Evolutionary conservation across 257 asterid species (phyloP), one percentile per base, ranked within the genome.

Genomic region (Solanum etuberosum): DNA sequence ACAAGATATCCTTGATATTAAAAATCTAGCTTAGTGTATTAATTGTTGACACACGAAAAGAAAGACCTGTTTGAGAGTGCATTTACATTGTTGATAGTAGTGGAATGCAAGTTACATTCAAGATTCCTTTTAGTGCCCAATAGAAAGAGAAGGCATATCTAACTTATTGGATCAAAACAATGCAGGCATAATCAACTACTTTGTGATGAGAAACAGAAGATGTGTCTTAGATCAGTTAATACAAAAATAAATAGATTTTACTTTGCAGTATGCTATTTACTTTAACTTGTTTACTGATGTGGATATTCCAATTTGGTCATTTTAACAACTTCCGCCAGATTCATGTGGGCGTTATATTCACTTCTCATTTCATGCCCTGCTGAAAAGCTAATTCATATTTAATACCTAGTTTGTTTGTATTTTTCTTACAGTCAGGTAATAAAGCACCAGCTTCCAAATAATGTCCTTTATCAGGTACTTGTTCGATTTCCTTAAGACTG

Each of bases 381-480:
- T 43, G 84, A 8, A 78, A 76, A 27, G 81, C 81, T 25, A 27
- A 8, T 43, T 7, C 65, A 43, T 77, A 77, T 27, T 78, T 42
- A 15, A 18, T 48, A 48, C 65, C 27, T 48, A 51, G 34, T 68
- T 87, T 76, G 61, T 35, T 57, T 35, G 63, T 83, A 90, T 54
- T 65, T 65, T 27, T 14, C 83, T 73, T 93, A 94, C 94, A 95
- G 99, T 91, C 95, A 95, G 90, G 99, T 93, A 46, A 91, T 97
- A 89, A 93, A 94, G 92, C 87, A 92, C 84, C 88, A 83, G 88
- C 93, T 92, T 46, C 93, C 92, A 8, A n/a, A 57, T 57, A 84
- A 88, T 67, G 94, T 92, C 87, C 85, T 91, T 40, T 94, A 97
- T 89, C 98, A 97, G 98, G 98, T 97, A 71, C 87, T 67, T 83